phyloP scores from a whole-genome alignment of 139 green algal genomes.

The Pleodorina starrii region DNA sequence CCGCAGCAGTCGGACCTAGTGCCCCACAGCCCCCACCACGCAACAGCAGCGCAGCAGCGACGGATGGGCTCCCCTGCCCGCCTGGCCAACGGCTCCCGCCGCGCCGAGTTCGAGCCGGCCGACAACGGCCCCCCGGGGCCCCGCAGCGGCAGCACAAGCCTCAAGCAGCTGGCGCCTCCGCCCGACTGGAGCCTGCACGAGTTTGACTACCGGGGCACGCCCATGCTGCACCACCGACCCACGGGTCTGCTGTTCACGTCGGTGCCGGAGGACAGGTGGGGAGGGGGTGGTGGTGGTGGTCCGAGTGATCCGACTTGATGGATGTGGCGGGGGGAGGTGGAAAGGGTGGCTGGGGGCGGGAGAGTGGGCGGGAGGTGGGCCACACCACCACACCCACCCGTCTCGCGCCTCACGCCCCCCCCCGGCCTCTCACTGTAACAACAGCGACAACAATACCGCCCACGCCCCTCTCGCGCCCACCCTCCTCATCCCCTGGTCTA shows the following conservation, averaged over 20 bases:
- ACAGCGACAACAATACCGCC: too few relatives aligned
- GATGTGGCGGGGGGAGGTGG: too few relatives aligned
- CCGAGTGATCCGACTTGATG: too few relatives aligned
- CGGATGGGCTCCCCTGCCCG: neutral
- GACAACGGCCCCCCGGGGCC: too few relatives aligned
- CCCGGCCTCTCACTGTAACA: neutral
- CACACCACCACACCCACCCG: neutral
- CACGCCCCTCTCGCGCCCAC: neutral
- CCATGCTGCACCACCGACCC: constrained; percentile 30
- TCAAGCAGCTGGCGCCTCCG: too few relatives aligned
- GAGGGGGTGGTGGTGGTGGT: neutral
- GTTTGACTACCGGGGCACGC: neutral
- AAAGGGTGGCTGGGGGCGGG: neutral
- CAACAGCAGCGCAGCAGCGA: too few relatives aligned
- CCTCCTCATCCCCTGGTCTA: too few relatives aligned
- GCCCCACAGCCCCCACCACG: neutral
- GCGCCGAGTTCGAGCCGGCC: neutral
- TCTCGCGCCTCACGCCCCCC: neutral
- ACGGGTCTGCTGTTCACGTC: constrained; percentile 39
- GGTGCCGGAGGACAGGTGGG: constrained; percentile 41
- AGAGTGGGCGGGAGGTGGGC: neutral
- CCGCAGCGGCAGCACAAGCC: neutral
- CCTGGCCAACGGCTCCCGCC: neutral
- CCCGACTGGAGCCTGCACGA: constrained; percentile 31
- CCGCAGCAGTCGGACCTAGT: constrained; percentile 19